Percentiles rank a stretch among this genome's conserved stretches.
Conservation (phyloP, 2,329 filamentous ascomycete genomes). For the Rutstroemia sp. region DNA sequence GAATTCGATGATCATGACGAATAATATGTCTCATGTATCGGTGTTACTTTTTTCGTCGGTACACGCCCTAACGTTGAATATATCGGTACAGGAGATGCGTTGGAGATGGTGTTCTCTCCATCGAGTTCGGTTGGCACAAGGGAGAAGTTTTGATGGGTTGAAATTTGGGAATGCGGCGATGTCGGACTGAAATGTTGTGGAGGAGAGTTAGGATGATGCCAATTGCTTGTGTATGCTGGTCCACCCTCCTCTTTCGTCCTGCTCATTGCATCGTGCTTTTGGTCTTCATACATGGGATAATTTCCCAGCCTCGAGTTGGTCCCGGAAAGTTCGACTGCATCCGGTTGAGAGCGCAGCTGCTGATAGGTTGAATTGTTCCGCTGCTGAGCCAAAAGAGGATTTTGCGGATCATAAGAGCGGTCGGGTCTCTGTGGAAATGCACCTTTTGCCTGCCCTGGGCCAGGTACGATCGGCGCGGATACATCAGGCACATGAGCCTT, state of each 20-base stretch:
- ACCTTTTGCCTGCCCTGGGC: not conserved
- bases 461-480: constrained; percentile 1
- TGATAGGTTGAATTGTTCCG: not conserved
- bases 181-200: not conserved
- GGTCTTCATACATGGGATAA: not conserved
- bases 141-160: not conserved
- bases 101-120: not conserved
- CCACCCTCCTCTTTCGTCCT: not conserved
- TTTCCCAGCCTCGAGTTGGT: not conserved
- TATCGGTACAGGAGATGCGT: constrained; percentile 13
- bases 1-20: constrained; percentile 10
- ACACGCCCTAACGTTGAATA: constrained; percentile 14
- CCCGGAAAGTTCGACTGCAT: constrained; percentile 1
- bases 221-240: not conserved
- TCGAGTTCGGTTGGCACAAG: constrained; percentile 1
- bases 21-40: constrained; percentile 18
- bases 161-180: constrained; percentile 11
- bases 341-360: not conserved
- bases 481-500: not conserved
- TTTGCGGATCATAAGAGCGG: constrained; percentile 9
- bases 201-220: constrained; percentile 2
- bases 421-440: constrained; percentile 9
- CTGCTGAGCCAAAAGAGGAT: constrained; percentile 6
- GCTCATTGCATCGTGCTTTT: not conserved
- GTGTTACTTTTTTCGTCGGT: constrained; percentile 12